phyloP scores from a whole-genome alignment of 495 filamentous ascomycete genomes.

The Penicillium arizonense region DNA sequence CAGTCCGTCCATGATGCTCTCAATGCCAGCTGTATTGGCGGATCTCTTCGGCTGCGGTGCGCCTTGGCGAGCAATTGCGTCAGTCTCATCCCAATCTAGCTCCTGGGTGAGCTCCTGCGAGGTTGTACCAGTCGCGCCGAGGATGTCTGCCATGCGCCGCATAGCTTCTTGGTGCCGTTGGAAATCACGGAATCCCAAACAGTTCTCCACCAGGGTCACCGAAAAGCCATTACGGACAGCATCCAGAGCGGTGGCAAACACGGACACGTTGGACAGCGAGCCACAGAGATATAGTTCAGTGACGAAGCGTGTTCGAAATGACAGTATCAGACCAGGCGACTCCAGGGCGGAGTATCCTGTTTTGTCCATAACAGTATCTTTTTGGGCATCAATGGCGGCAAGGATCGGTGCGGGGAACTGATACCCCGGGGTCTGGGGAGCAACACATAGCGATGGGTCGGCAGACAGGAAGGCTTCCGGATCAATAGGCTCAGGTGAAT shows the following conservation, averaged over 20 bases:
- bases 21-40: constrained; percentile 30
- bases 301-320: constrained; percentile 72
- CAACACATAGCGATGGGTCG: constrained; percentile 55
- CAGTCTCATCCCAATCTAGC: constrained; percentile 46
- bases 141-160: constrained; percentile 69
- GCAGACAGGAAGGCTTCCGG: constrained; percentile 64
- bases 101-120: constrained; percentile 58
- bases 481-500: constrained; percentile 35
- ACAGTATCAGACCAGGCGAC: constrained; percentile 65
- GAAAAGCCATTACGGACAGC: constrained; percentile 83
- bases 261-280: constrained; percentile 80
- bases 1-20: constrained; percentile 38
- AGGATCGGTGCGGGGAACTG: constrained; percentile 64
- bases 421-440: constrained; percentile 59
- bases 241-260: constrained; percentile 91
- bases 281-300: constrained; percentile 94
- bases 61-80: constrained; percentile 34
- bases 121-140: constrained; percentile 65
- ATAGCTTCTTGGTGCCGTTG: constrained; percentile 73
- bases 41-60: constrained; percentile 15
- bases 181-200: constrained; percentile 77
- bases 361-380: constrained; percentile 74
- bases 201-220: constrained; percentile 85
- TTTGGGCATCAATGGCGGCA: constrained; percentile 49
- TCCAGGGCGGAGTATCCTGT: constrained; percentile 87